These are phyloP conservation scores for Naganishia friedmannii DNA, from an alignment of 768 basidiomycete species.

Conservation along the genomic window DNA sequence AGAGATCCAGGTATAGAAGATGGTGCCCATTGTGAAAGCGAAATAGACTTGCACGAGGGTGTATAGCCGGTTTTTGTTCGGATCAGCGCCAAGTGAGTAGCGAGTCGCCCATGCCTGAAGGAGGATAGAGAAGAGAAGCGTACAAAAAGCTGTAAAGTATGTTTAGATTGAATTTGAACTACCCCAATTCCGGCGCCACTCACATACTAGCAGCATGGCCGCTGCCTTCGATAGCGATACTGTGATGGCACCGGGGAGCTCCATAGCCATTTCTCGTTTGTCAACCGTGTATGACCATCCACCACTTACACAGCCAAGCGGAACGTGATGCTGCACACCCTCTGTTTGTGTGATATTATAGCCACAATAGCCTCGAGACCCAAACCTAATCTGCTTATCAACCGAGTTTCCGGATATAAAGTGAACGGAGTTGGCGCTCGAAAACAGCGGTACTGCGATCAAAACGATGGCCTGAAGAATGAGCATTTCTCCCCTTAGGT, in stretches of 20 bases:
- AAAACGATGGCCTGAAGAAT: constrained; percentile 6
- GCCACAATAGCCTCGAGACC: constrained; percentile 26
- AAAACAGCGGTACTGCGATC: constrained; percentile 18
- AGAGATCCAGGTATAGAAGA: constrained; percentile 17
- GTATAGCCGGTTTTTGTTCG: constrained; percentile 21
- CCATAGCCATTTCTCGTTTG: constrained; percentile 7
- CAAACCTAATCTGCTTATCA: constrained; percentile 29
- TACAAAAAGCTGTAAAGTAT: constrained; percentile 14
- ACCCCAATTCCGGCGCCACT: no score
- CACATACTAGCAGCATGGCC: constrained; percentile 24
- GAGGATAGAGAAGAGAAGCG: constrained; percentile 17
- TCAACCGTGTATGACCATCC: constrained; percentile 26
- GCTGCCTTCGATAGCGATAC: constrained; percentile 24
- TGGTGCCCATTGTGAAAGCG: constrained; percentile 11
- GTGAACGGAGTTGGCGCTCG: constrained; percentile 5
- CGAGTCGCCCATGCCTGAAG: constrained; percentile 27
- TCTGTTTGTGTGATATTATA: constrained; percentile 24
- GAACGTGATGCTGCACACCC: constrained; percentile 11
- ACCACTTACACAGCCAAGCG: constrained; percentile 25
- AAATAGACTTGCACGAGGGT: constrained; percentile 25
- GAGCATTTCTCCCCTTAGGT: background rate
- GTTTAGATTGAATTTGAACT: no score
- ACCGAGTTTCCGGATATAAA: constrained; percentile 20
- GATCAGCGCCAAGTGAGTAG: constrained; percentile 7
- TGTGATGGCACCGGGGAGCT: constrained; percentile 27